Evolutionary conservation across 768 basidiomycete genomes (phyloP).

Genomic region (Trametes gibbosa): DNA sequence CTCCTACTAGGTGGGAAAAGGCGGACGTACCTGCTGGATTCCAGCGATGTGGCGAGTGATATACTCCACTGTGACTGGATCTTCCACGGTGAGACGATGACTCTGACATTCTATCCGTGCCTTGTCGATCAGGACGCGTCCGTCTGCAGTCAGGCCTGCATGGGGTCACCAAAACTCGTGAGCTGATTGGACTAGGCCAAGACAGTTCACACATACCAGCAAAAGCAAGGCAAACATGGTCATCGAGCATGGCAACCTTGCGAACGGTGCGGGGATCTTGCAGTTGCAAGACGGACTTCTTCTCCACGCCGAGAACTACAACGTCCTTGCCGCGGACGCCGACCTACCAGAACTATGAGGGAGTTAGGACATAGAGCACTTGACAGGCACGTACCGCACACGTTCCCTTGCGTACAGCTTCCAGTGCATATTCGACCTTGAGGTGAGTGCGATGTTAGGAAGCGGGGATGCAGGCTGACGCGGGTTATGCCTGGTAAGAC

Average conservation of each 20-base stretch:
- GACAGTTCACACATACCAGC: slow-evolving; percentile 60
- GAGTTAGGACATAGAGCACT: slow-evolving; percentile 6
- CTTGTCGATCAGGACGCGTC: slow-evolving; percentile 96
- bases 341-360: slow-evolving; percentile 51
- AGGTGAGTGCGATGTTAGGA: slow-evolving; percentile 6
- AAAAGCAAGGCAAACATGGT: slow-evolving; percentile 96
- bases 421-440: slow-evolving; percentile 98
- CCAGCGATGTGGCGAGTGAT: slow-evolving; percentile 97
- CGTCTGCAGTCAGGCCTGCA: slow-evolving; percentile 93
- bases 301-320: slow-evolving; percentile 96
- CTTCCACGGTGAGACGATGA: slow-evolving; percentile 95
- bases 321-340: slow-evolving; percentile 94
- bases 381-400: slow-evolving; percentile 71
- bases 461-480: neutral
- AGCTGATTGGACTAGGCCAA: no score
- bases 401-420: slow-evolving; percentile 95
- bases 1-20: neutral
- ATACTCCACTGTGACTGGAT: slow-evolving; percentile 97
- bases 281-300: slow-evolving; percentile 95
- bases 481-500: neutral
- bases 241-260: slow-evolving; percentile 98
- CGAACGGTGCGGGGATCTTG: slow-evolving; percentile 98
- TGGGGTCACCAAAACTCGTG: neutral
- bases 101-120: slow-evolving; percentile 97
- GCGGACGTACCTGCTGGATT: slow-evolving; percentile 83